Percentiles rank a stretch among this genome's conserved stretches.
Evolutionary conservation across 2,329 filamentous ascomycete species (phyloP).

Genomic region (Mycosphaerelloides madeirae): DNA sequence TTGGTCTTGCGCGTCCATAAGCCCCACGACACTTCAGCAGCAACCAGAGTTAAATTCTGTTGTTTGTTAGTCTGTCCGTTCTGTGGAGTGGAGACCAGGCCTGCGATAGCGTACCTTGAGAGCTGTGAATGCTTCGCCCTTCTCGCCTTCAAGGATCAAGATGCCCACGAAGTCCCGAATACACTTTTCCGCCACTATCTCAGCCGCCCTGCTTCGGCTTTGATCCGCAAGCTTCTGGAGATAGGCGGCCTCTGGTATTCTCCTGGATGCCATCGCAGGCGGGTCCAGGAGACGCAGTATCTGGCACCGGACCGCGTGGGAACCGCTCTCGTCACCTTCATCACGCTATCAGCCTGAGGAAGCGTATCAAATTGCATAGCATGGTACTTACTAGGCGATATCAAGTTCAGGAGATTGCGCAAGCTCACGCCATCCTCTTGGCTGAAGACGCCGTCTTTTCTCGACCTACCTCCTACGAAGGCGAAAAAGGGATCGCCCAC

Average conservation of each 20-base stretch:
- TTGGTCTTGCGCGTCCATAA: conserved; percentile 8
- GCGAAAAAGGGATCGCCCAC: conserved; percentile 11
- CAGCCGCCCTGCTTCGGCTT: conserved; percentile 1
- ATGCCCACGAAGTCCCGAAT: neutral
- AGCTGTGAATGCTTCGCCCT: too few species aligned
- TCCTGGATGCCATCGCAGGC: neutral
- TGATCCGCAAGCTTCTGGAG: neutral
- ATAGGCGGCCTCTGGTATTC: neutral
- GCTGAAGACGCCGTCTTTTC: neutral
- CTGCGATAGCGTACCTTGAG: too few species aligned
- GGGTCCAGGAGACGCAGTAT: conserved; percentile 11
- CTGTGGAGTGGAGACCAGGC: too few species aligned
- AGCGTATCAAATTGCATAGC: neutral
- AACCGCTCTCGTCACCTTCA: conserved; percentile 4
- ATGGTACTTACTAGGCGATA: neutral
- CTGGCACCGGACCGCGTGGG: conserved; percentile 7
- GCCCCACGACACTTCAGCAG: conserved; percentile 10
- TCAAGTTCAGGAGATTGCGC: neutral
- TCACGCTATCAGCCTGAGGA: neutral
- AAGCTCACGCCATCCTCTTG: neutral
- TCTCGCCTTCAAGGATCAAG: neutral
- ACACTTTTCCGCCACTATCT: neutral
- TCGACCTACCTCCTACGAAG: conserved; percentile 1
- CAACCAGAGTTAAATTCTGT: neutral
- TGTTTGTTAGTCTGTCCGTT: too few species aligned